phyloP scores from a whole-genome alignment of 2,329 filamentous ascomycete species.

The Pseudomassariella vexata region DNA sequence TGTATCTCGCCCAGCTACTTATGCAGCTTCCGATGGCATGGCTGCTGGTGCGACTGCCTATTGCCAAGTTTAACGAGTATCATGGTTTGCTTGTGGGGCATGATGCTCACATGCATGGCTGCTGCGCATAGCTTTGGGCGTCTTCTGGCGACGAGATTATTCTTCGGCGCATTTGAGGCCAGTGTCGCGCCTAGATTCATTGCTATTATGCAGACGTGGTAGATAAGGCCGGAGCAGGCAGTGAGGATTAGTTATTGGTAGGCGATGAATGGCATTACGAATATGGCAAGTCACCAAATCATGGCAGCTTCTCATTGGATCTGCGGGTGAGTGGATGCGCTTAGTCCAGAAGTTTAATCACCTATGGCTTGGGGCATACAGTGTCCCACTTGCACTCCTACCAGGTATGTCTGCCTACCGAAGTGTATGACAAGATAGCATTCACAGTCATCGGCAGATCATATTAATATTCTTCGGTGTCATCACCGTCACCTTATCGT shows the following conservation, averaged over 20 bases:
- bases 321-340: slow-evolving; percentile 7
- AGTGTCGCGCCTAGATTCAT: slow-evolving; percentile 45
- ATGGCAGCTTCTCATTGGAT: not conserved
- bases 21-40: slow-evolving; percentile 46
- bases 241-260: slow-evolving; percentile 53
- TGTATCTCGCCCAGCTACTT: slow-evolving; percentile 49
- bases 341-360: slow-evolving; percentile 47
- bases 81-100: slow-evolving; percentile 46
- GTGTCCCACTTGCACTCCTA: slow-evolving; percentile 33
- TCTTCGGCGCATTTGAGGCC: slow-evolving; percentile 53
- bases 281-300: slow-evolving; percentile 31
- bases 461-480: slow-evolving; percentile 50
- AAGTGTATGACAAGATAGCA: not conserved
- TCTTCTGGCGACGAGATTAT: slow-evolving; percentile 46
- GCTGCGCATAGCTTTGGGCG: slow-evolving; percentile 42
- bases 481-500: slow-evolving; percentile 40
- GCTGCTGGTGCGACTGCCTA: slow-evolving; percentile 53
- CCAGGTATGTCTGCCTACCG: slow-evolving; percentile 14
- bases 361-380: slow-evolving; percentile 54
- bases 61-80: slow-evolving; percentile 53
- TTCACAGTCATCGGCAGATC: slow-evolving; percentile 28
- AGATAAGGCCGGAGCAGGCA: slow-evolving; percentile 53
- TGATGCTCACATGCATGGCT: slow-evolving; percentile 44
- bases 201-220: slow-evolving; percentile 58
- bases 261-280: slow-evolving; percentile 54